A percentile compares a stretch with the other conserved stretches of the same genome.
phyloP scores from a whole-genome alignment of 805 yeast species.

The Blastobotrys attinorum region DNA sequence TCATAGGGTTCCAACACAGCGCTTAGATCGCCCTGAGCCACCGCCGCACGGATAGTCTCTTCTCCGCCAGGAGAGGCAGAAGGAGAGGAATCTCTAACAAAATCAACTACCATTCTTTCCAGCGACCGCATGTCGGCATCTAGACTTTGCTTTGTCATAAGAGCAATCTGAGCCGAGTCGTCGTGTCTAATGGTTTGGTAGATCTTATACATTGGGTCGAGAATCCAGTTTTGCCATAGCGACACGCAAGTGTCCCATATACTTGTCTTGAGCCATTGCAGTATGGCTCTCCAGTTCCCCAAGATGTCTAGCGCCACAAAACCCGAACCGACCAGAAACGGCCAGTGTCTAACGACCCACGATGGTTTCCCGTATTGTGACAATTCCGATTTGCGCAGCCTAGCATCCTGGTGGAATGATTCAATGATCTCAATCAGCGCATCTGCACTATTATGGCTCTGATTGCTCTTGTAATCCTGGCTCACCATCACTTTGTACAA shows the following conservation, averaged over 20 bases:
- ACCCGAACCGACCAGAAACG: constrained; percentile 23
- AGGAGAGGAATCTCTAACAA: constrained; percentile 35
- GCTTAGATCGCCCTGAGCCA: constrained; percentile 70
- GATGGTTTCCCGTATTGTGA: constrained; percentile 10
- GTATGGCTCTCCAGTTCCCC: constrained; percentile 45
- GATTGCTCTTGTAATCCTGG: background rate
- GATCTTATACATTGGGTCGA: constrained; percentile 65
- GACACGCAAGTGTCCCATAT: constrained; percentile 57
- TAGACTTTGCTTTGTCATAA: constrained; percentile 72
- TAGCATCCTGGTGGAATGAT: background rate
- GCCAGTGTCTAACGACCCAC: constrained; percentile 55
- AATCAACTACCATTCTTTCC: constrained; percentile 82
- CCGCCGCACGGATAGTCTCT: constrained; percentile 35
- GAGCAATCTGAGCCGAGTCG: constrained; percentile 60
- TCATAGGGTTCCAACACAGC: constrained; percentile 78
- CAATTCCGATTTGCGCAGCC: background rate
- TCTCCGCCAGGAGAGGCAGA: constrained; percentile 6
- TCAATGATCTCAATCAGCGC: background rate
- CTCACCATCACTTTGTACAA: background rate
- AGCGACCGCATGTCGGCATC: constrained; percentile 71
- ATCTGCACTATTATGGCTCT: too few relatives aligned
- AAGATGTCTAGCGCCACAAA: constrained; percentile 26
- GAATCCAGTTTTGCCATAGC: constrained; percentile 75
- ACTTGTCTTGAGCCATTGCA: constrained; percentile 49
- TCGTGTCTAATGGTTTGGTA: constrained; percentile 80